Base-by-base conservation (phyloP, 2,329 filamentous ascomycete species). In the Aspergillus tubingensis region DNA sequence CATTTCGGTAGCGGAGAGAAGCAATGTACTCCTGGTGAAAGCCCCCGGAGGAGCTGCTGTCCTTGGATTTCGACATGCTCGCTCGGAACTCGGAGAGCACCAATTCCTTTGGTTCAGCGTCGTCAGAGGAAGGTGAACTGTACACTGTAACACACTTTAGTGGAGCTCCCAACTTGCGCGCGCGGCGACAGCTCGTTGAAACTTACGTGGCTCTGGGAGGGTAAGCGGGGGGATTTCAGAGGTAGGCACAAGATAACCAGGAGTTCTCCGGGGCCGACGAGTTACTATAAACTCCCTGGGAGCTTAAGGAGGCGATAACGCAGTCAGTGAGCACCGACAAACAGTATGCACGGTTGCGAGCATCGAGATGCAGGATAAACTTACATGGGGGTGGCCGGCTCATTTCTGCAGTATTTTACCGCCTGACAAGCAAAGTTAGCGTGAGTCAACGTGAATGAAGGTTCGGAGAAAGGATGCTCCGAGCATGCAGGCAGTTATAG, bases 11-110 rank as follows among this genome's bases (percentile, higher is more conserved):
- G 77, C 95, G 88, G 72, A 97, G 91, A 70, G 93, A 90, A 65
- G 93, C 94, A 74, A 99, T 96, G 79, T 97, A 98, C 79, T 99
- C 95, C 80, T 99, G 95, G 74, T 96, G 92, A 70, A 86, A 87
- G 62, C 75, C 70, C 65, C 75, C 76, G 23, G 75, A 72, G 60
- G 76, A 73, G 68, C 73, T 71, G 53, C 67, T 66, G 54, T 76
- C 74, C 59, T 78, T 78, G 3, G 74, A 70, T 57, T 77, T 78
- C 52, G 77, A 77, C 77, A 79, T 79, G 19, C 54, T 49, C 51
- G 36, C 32, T 49, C 53, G 39, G 32, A 21, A 30, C 10, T 17
- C 23, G n/a, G 47, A 50, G 15, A 13, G 54, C 36, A 48, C 48
- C 38, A 27, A 13, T 7, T 38, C 13, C 13, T 10, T 11, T 36